These are phyloP conservation scores for Xanthoparmelia taractica DNA, from an alignment of 495 filamentous ascomycete species.

Conservation along the genomic window DNA sequence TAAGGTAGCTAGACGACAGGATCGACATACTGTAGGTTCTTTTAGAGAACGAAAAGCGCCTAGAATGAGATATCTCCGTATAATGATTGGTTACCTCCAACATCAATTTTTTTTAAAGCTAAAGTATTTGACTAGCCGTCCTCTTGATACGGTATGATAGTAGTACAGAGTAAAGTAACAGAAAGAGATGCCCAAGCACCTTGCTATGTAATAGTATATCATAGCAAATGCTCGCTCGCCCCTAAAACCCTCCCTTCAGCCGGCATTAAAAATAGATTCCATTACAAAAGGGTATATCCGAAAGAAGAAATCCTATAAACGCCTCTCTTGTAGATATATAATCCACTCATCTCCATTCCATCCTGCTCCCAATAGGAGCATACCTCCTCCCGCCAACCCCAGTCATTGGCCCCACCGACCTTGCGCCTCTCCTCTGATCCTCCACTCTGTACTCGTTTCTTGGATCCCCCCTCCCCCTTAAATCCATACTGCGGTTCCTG, in stretches of 20 bases:
- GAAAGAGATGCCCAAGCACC: not conserved
- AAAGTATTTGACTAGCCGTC: too few species aligned
- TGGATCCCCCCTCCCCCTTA: not conserved
- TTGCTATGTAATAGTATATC: not conserved
- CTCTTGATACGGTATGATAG: too few species aligned
- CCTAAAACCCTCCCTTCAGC: not conserved
- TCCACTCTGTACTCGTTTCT: not conserved
- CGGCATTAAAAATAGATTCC: not conserved
- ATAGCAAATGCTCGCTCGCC: not conserved
- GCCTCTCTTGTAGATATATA: not conserved
- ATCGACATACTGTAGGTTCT: too few species aligned
- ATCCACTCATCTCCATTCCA: constrained; percentile 5
- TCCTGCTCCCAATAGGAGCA: constrained; percentile 4
- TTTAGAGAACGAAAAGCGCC: too few species aligned
- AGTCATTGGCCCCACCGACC: constrained; percentile 4
- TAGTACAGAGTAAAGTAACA: not conserved
- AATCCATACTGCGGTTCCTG: constrained; percentile 4
- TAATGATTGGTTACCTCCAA: too few species aligned
- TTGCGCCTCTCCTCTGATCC: constrained; percentile 15
- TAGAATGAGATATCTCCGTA: too few species aligned
- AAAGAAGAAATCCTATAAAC: not conserved
- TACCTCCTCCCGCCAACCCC: constrained; percentile 21
- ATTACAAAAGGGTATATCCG: constrained; percentile 14
- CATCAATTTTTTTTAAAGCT: too few species aligned
- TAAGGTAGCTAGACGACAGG: too few species aligned